Conservation (phyloP, 306 rosid species). For the Argentina anserina region DNA sequence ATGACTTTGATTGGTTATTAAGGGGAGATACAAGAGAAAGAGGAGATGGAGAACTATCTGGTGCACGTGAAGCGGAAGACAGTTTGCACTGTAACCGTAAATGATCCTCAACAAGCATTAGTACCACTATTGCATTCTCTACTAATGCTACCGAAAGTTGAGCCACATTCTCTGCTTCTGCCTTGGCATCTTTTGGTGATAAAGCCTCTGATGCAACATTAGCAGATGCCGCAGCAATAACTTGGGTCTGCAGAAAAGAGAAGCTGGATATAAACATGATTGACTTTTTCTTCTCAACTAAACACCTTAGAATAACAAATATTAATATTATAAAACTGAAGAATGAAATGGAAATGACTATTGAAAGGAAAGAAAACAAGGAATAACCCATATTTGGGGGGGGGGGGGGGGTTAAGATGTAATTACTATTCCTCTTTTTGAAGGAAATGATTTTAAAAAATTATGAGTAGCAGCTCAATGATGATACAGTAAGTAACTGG, state of each 20-base stretch:
- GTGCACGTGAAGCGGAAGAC: constrained; percentile 45
- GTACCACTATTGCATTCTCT: constrained; percentile 92
- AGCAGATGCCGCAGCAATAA: constrained; percentile 94
- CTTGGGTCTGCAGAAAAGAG: constrained; percentile 75
- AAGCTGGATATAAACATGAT: constrained; percentile 38
- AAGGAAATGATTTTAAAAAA: neutral
- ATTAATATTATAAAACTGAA: neutral
- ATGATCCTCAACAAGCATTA: constrained; percentile 99
- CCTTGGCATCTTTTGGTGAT: constrained; percentile 76
- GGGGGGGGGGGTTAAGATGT: neutral
- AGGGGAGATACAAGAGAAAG: constrained; percentile 66
- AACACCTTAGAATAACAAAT: constrained; percentile 5
- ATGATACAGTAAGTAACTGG: neutral
- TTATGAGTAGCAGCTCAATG: neutral
- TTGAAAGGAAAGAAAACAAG: neutral
- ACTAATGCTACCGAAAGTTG: constrained; percentile 90
- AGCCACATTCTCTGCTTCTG: constrained; percentile 91
- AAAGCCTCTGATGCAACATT: constrained; percentile 92
- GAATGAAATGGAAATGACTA: neutral
- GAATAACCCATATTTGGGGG: neutral
- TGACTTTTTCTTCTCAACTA: constrained; percentile 16
- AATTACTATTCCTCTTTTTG: neutral
- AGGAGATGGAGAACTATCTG: constrained; percentile 72
- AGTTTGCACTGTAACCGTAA: constrained; percentile 82
- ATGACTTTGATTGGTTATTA: constrained; percentile 41